Evolutionary conservation across 495 filamentous ascomycete genomes (phyloP).

Genomic region (Penicillium coprophilum): DNA sequence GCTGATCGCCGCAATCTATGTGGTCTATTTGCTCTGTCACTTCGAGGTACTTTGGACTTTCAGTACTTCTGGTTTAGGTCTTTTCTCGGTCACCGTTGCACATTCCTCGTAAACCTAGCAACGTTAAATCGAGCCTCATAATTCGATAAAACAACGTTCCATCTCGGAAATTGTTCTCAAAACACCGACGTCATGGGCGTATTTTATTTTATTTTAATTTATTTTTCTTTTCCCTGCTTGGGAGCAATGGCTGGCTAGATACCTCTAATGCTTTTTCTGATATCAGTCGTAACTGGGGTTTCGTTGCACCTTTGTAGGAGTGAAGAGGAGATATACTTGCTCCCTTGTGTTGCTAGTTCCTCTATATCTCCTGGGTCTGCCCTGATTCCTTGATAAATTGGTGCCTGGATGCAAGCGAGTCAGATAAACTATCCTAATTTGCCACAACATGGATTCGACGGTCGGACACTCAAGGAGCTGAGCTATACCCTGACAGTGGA

Average conservation of each 20-base stretch:
- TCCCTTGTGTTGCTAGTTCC: background rate
- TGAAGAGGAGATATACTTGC: background rate
- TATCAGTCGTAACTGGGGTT: background rate
- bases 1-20: slow-evolving; percentile 7
- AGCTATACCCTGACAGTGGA: slow-evolving; percentile 21
- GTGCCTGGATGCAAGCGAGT: background rate
- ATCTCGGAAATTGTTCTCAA: slow-evolving; percentile 16
- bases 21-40: slow-evolving; percentile 3
- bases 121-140: slow-evolving; percentile 21
- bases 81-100: background rate
- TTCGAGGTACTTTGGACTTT: background rate
- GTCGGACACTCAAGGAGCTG: slow-evolving; percentile 9
- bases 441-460: background rate
- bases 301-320: background rate
- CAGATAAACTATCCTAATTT: slow-evolving; percentile 17
- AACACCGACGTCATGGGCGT: slow-evolving; percentile 4
- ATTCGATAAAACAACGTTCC: slow-evolving; percentile 17
- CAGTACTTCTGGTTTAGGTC: slow-evolving; percentile 2
- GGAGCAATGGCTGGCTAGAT: background rate
- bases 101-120: slow-evolving; percentile 22
- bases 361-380: background rate
- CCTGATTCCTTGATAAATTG: background rate
- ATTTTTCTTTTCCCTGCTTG: background rate
- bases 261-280: background rate
- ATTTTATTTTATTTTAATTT: background rate